Conservation (phyloP, 176 grass and related monocot species). For the Aegilops speltoides region DNA sequence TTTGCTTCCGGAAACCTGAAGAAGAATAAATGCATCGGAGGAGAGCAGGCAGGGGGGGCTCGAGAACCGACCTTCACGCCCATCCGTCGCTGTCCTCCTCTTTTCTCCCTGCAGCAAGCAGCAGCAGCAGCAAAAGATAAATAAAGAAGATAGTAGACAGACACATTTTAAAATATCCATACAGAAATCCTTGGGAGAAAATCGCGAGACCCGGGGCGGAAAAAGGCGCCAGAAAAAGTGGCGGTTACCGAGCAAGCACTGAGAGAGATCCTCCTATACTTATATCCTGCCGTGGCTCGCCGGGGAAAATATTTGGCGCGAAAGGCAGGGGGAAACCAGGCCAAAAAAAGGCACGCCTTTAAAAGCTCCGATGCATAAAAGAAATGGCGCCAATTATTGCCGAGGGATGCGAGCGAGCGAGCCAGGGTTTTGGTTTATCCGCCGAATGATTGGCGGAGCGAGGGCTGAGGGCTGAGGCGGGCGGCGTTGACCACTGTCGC, state of each 20-base stretch:
- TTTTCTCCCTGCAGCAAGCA: conserved; percentile 51
- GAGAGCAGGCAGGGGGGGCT: conserved; percentile 23
- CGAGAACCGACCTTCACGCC: conserved; percentile 65
- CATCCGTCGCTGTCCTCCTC: conserved; percentile 88
- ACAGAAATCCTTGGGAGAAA: neutral
- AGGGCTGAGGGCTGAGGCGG: neutral
- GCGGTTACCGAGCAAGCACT: conserved; percentile 46
- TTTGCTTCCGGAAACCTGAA: conserved; percentile 17
- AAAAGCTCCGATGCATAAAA: conserved; percentile 41
- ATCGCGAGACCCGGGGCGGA: conserved; percentile 15
- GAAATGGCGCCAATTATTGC: conserved; percentile 53
- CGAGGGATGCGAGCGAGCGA: neutral
- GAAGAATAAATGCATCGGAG: conserved; percentile 55
- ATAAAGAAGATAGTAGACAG: conserved; percentile 6
- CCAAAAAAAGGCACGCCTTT: conserved; percentile 55
- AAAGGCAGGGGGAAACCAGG: conserved; percentile 40
- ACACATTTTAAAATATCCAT: neutral
- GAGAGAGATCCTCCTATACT: neutral
- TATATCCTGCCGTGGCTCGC: conserved; percentile 15
- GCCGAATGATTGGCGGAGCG: conserved; percentile 57
- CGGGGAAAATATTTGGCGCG: conserved; percentile 51
- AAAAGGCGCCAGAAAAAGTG: conserved; percentile 40
- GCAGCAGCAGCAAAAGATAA: conserved; percentile 9
- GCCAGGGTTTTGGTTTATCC: conserved; percentile 35
- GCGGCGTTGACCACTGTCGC: conserved; percentile 45